Conservation (phyloP, 768 basidiomycete species). For the Mycena venus region DNA sequence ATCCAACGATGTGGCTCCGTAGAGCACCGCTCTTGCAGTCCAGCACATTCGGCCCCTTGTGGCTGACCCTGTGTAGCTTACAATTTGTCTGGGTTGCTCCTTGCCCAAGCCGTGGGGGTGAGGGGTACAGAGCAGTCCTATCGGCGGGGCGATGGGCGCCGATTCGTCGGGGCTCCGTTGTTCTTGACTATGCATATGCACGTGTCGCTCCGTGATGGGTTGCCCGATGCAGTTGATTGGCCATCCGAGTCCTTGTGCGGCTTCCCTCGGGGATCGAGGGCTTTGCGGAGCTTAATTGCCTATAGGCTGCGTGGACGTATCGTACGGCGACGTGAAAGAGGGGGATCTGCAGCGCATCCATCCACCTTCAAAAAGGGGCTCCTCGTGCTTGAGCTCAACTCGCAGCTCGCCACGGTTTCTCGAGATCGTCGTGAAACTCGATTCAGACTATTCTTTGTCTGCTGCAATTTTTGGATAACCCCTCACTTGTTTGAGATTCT, state of each 20-base stretch:
- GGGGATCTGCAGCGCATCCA: not conserved
- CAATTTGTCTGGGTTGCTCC: no score
- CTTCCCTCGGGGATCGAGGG: no score
- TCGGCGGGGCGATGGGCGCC: no score
- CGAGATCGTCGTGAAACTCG: slow-evolving; percentile 45
- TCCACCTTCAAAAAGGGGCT: not conserved
- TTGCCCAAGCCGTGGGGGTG: no score
- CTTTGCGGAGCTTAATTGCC: no score
- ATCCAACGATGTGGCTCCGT: not conserved
- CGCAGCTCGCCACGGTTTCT: slow-evolving; percentile 41
- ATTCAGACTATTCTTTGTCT: slow-evolving; percentile 63
- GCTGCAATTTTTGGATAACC: slow-evolving; percentile 41
- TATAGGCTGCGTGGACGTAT: no score
- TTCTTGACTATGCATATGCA: no score
- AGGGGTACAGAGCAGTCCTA: no score
- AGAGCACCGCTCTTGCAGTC: not conserved
- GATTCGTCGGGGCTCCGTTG: no score
- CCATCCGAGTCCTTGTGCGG: no score
- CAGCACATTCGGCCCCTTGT: slow-evolving; percentile 4
- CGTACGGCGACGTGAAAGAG: not conserved
- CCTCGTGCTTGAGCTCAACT: slow-evolving; percentile 51
- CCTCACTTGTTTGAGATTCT: slow-evolving; percentile 16
- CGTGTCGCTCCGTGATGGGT: no score
- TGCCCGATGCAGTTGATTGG: no score
- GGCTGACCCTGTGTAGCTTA: slow-evolving; percentile 5